Base-by-base conservation (phyloP, 1,139 yeast species). In the Tardiomyces depauwii region DNA sequence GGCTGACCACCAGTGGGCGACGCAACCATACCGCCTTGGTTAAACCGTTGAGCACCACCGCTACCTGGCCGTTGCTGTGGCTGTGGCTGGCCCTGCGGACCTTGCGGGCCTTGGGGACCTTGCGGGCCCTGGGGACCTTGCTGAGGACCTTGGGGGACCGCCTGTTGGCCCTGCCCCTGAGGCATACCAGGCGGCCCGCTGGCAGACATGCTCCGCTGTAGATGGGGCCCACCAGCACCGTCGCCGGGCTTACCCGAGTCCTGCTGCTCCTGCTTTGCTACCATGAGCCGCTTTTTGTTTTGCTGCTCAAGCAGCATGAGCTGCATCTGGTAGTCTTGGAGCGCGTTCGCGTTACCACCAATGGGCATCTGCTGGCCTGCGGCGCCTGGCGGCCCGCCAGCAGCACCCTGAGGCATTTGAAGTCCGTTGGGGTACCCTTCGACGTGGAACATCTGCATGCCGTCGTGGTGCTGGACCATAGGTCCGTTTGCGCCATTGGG, bases 251-350 rank as follows among this genome's bases (percentile, higher is more conserved):
- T 50, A 14, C 51, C 45, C 14, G 56, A 52, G 32, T 58, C 62
- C 44, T 56, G 61, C 42, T 55, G 60, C 28, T 62, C 66, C 41
- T 61, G 64, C 13, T 66, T 71, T 32, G 82, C 70, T 41, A 61
- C 66, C 55, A 60, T 52, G 43, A 65, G 53, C 50, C 73, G 63
- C 59, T 77, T 78, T 60, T 80, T 80, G 61, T 82, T 82, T 58
- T 81, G 88, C 53, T 78, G 77, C 53, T 83, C 91, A 49, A 83
- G 65, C 41, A 80, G 62, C 78, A 82, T 76, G 53, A 83, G 65
- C 62, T 83, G 91, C 73, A 77, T 76, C 61, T 83, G 91, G 61
- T 83, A 83, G 59, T 82, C 89, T 52, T 80, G 83, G 43, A 82
- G 66, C 2, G 76, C 75, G 36, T 30, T 30, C 10, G 36, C 36